Evolutionary conservation across 2,329 filamentous ascomycete genomes (phyloP).

Genomic region (Venturia aucupariae): DNA sequence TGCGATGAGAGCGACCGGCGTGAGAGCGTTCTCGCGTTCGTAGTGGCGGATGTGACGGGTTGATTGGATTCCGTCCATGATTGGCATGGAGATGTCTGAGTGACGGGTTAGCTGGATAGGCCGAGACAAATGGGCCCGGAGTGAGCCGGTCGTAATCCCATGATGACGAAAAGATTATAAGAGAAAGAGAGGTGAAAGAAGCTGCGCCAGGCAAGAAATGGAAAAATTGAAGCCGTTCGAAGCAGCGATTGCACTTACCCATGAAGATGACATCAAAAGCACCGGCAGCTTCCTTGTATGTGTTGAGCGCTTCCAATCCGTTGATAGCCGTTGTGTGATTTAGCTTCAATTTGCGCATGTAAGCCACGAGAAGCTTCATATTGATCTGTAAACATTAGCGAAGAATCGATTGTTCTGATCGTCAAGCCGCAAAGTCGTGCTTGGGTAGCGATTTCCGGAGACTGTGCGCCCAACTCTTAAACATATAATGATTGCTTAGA

Average conservation of each 20-base stretch:
- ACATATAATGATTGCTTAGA: too few relatives aligned
- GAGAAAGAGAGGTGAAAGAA: background rate
- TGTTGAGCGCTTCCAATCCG: constrained; percentile 28
- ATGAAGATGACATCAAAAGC: constrained; percentile 24
- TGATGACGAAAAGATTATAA: background rate
- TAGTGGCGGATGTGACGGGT: constrained; percentile 34
- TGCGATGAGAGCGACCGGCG: constrained; percentile 19
- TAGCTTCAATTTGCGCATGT: constrained; percentile 26
- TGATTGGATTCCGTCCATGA: constrained; percentile 41
- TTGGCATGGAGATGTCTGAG: constrained; percentile 44
- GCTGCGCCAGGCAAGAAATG: background rate
- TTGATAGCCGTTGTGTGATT: constrained; percentile 25
- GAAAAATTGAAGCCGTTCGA: too few relatives aligned
- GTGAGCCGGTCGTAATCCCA: background rate
- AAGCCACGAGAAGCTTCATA: constrained; percentile 27
- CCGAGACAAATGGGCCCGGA: background rate
- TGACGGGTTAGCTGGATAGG: background rate
- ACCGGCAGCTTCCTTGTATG: background rate
- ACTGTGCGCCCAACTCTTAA: background rate
- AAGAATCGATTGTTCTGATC: background rate
- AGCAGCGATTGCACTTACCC: constrained; percentile 22
- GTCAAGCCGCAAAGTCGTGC: too few relatives aligned
- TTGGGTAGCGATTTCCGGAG: background rate
- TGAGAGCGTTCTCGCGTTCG: constrained; percentile 16
- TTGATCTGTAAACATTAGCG: constrained; percentile 22